Evolutionary conservation across 2,329 filamentous ascomycete genomes (phyloP).

Genomic region (Pseudogymnoascus sp.): DNA sequence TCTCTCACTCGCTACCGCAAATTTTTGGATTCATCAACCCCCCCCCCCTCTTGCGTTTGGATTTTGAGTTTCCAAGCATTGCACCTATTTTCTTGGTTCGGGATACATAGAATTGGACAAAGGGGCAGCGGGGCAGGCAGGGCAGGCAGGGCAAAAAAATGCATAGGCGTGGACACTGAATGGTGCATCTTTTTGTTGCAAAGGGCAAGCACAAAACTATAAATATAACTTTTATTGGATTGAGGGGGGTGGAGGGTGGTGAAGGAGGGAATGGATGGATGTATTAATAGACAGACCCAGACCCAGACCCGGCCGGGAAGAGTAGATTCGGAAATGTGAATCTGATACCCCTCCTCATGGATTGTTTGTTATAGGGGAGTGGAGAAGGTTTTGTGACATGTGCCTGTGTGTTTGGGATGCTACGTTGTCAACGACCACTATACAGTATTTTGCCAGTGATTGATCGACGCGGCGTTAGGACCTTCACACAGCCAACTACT

Average conservation of each 20-base stretch:
- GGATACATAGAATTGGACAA: not conserved
- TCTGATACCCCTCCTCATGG: not conserved
- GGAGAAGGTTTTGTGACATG: not conserved
- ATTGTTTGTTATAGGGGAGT: not conserved
- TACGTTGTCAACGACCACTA: not conserved
- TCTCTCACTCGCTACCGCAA: not conserved
- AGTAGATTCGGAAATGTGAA: not conserved
- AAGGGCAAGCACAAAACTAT: not conserved
- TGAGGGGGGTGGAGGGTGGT: not conserved
- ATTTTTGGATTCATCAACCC: not conserved
- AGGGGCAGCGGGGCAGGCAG: not conserved
- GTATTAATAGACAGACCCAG: not conserved
- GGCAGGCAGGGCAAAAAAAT: not conserved
- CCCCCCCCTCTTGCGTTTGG: not conserved
- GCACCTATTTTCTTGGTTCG: not conserved
- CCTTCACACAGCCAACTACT: not conserved
- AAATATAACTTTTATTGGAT: not conserved
- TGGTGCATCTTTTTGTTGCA: not conserved
- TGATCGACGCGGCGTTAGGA: not conserved
- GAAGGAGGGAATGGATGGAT: not conserved
- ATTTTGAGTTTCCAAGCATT: not conserved
- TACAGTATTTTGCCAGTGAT: not conserved
- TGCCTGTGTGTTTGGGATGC: not conserved
- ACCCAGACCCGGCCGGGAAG: not conserved
- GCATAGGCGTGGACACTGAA: not conserved